Conservation (phyloP, 192 early-diverging fungal genomes). For the Coemansia sp. region DNA sequence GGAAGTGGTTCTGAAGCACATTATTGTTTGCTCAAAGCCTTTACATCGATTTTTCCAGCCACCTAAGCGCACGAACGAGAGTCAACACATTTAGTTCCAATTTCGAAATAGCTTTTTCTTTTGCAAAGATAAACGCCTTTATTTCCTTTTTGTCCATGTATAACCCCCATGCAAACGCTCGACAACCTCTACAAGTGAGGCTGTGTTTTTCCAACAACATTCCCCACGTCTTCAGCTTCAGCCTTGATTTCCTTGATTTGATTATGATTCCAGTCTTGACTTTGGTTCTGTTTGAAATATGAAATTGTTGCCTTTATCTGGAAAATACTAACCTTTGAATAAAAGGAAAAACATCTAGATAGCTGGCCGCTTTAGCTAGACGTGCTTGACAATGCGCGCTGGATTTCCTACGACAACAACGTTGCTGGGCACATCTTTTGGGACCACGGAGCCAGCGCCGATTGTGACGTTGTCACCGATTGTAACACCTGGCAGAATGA, state of each 20-base stretch:
- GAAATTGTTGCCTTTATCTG: too few species aligned
- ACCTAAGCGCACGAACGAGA: background rate
- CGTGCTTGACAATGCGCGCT: conserved; percentile 68
- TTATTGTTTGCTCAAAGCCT: background rate
- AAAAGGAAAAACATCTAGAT: too few species aligned
- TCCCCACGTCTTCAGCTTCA: too few species aligned
- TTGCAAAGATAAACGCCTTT: background rate
- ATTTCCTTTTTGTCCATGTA: background rate
- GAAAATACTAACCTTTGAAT: too few species aligned
- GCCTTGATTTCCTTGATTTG: too few species aligned
- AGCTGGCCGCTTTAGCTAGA: too few species aligned
- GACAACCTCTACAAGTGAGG: too few species aligned
- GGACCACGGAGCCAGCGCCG: conserved; percentile 86
- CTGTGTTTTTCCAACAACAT: too few species aligned
- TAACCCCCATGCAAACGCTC: background rate
- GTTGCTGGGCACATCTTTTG: conserved; percentile 78
- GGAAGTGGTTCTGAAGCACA: background rate
- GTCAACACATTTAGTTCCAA: background rate
- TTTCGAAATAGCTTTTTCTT: background rate
- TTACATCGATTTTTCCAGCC: background rate
- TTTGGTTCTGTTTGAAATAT: too few species aligned
- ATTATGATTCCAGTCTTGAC: too few species aligned
- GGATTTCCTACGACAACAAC: conserved; percentile 86
- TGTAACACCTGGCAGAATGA: conserved; percentile 83
- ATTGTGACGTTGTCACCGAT: conserved; percentile 77